Evolutionary conservation across 129 eudicot genomes (phyloP).

Genomic region (Oenanthe sinensis): DNA sequence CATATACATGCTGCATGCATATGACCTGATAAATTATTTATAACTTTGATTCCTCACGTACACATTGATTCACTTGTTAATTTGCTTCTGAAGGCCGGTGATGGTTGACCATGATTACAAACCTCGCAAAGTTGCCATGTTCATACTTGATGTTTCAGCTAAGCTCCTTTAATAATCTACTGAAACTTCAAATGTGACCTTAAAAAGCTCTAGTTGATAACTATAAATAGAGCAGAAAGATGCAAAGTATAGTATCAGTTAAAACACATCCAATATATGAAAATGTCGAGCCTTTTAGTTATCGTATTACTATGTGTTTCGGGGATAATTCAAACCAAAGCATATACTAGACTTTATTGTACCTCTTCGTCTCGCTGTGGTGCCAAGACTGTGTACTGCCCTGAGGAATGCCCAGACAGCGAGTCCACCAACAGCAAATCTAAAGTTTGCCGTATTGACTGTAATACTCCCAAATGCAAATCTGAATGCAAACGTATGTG

Average conservation of each 20-base stretch:
- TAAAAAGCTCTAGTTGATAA: background rate
- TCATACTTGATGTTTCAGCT: background rate
- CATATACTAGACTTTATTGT: constrained; percentile 1
- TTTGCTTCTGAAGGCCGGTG: background rate
- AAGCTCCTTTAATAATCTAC: background rate
- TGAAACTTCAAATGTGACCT: background rate
- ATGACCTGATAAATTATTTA: background rate
- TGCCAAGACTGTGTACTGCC: background rate
- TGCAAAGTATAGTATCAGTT: background rate
- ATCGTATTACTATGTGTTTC: background rate
- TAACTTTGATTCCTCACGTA: background rate
- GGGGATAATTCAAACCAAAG: background rate
- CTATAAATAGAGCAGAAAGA: background rate
- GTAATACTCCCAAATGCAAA: constrained; percentile 2
- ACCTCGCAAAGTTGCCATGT: constrained; percentile 4
- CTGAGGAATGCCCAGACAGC: constrained; percentile 2
- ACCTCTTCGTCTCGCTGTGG: background rate
- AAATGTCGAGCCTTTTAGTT: background rate
- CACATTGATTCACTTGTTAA: background rate
- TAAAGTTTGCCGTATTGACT: constrained; percentile 11
- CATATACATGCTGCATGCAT: background rate
- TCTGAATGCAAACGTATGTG: constrained; percentile 6
- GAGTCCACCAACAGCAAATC: background rate
- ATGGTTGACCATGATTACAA: background rate
- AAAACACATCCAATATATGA: background rate